Percentiles rank a stretch among this genome's conserved stretches.
These are phyloP conservation scores for Pascua sp. DNA, from an alignment of 1,284 basidiomycete species.

Conservation along the genomic window DNA sequence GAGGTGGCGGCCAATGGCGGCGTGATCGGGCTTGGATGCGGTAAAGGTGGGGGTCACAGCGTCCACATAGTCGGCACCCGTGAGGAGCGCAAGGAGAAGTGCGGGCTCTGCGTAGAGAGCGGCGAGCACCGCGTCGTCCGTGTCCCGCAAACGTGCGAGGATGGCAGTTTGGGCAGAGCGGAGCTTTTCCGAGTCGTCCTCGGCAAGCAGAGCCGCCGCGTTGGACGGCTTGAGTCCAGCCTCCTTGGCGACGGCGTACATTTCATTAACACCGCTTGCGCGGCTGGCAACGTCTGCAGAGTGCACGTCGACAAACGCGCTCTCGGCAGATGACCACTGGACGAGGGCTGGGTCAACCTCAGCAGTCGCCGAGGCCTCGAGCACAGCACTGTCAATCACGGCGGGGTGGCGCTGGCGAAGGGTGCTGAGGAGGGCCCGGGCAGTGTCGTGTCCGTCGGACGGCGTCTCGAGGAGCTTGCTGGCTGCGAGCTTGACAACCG, in stretches of 20 bases:
- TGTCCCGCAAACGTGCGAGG: slow-evolving; percentile 64
- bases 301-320: slow-evolving; percentile 44
- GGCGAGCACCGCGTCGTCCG: slow-evolving; percentile 59
- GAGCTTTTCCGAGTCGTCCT: slow-evolving; percentile 20
- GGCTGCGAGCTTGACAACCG: slow-evolving; percentile 28
- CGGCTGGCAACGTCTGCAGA: slow-evolving; percentile 48
- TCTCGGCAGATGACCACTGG: slow-evolving; percentile 19
- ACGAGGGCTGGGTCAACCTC: slow-evolving; percentile 15
- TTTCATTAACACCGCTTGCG: slow-evolving; percentile 42
- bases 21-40: slow-evolving; percentile 38
- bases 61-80: slow-evolving; percentile 53
- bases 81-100: slow-evolving; percentile 54
- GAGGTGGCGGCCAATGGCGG: slow-evolving; percentile 58
- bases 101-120: slow-evolving; percentile 60
- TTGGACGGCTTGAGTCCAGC: slow-evolving; percentile 10
- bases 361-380: slow-evolving; percentile 18
- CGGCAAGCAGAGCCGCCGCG: slow-evolving; percentile 9
- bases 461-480: slow-evolving; percentile 24
- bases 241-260: slow-evolving; percentile 28
- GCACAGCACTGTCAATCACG: slow-evolving; percentile 33
- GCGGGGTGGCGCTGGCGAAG: slow-evolving; percentile 43
- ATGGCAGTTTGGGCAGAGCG: slow-evolving; percentile 39
- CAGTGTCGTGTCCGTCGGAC: slow-evolving; percentile 17
- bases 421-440: slow-evolving; percentile 29
- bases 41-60: slow-evolving; percentile 55